Evolutionary conservation across 257 asterid species (phyloP).

Genomic region (Primulina tabacum): DNA sequence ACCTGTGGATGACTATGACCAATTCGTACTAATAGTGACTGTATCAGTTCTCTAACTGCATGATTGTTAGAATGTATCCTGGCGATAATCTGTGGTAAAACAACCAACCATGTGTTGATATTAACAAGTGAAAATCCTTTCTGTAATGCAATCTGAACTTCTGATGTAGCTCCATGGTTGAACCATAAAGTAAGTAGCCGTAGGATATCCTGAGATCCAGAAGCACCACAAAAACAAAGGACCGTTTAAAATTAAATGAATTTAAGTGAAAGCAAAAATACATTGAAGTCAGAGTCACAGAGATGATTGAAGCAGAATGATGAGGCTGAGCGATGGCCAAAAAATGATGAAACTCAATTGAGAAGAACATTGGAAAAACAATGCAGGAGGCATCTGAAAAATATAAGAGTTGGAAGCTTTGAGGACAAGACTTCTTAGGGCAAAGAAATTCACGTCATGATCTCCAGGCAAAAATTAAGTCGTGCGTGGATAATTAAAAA

Average conservation of each 20-base stretch:
- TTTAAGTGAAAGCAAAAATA: constrained; percentile 6
- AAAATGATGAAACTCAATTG: constrained; percentile 10
- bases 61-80: constrained; percentile 95
- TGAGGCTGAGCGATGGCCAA: background rate
- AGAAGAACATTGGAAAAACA: constrained; percentile 5
- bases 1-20: constrained; percentile 99
- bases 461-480: background rate
- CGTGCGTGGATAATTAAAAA: constrained; percentile 5
- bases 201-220: constrained; percentile 77
- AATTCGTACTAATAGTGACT: constrained; percentile 85
- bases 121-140: constrained; percentile 90
- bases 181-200: constrained; percentile 99
- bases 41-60: constrained; percentile 95
- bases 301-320: constrained; percentile 12
- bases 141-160: constrained; percentile 94
- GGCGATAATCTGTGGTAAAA: constrained; percentile 98
- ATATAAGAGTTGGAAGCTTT: background rate
- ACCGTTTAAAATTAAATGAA: background rate
- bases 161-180: constrained; percentile 97
- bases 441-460: constrained; percentile 14
- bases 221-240: constrained; percentile 20
- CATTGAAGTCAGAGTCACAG: background rate
- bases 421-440: constrained; percentile 10
- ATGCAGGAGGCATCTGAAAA: constrained; percentile 21
- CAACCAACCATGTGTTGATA: constrained; percentile 99